Evolutionary conservation across 2,329 filamentous ascomycete species (phyloP), one percentile per base, ranked within the genome.

Genomic region (Neopestalotiopsis sp.): DNA sequence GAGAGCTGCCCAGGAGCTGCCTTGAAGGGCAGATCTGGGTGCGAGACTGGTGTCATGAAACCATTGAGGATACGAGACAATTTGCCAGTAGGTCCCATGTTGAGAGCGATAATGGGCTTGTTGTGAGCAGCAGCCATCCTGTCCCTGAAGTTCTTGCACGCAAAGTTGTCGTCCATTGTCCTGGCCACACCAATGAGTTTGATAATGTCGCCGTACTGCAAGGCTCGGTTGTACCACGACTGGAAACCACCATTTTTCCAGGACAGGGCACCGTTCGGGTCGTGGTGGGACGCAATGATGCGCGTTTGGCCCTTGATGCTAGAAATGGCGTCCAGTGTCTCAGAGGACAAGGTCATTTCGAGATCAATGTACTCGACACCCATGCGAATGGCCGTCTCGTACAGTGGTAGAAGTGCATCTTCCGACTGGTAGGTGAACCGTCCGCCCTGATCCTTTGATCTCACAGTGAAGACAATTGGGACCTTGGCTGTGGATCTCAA

Each of bases 171-270:
- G 70, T 94, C 90, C 60, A 95, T 84, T 24, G 81, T 87, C 67
- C 86, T 89, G 1, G 95, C 95, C 68, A 92, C 86, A 56, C 96
- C 96, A 6, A 98, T 91, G 52, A 99, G 90, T 83, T 99, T 99
- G 83, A 99, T 94, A 69, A 98, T 86, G 77, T 98, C 94, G 62
- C 95, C 96, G 75, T 94, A 93, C 77, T 97, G 92, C 14, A 98
- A 84, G 17, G 95, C 95, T 76, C 90, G 90, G 81, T 98, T 98
- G 85, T 97, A 98, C 81, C 90, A 91, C 34, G 91, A 88, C 68
- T 96, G 90, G 95, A 96, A 99, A 0, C 93, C 94, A n/a, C 93
- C 94, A 74, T 97, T 95, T 72, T 86, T 90, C 96, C 96, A 99
- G 1, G 93, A 95, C 20, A 98, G 84, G 28, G 86, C 84, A 9